A percentile compares a stretch with the other conserved stretches of the same genome.
phyloP scores from a whole-genome alignment of 2,329 filamentous ascomycete genomes.

The Capronia coronata region DNA sequence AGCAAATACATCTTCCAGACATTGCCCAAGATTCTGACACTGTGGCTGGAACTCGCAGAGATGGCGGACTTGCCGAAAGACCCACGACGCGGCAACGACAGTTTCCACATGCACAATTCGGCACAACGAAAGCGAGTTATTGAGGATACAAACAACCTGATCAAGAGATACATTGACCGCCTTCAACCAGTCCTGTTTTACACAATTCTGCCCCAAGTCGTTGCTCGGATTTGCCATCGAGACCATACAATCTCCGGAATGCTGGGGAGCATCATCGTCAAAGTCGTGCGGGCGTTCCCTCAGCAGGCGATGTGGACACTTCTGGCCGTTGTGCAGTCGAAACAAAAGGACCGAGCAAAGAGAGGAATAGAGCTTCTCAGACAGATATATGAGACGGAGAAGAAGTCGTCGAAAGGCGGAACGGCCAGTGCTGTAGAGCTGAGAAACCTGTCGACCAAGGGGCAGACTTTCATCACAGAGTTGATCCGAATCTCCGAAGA shows the following conservation, averaged over 20 bases:
- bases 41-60: slow-evolving; percentile 89
- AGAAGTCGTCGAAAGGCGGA: slow-evolving; percentile 40
- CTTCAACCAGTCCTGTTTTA: slow-evolving; percentile 45
- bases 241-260: slow-evolving; percentile 70
- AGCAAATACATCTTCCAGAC: slow-evolving; percentile 97
- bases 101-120: slow-evolving; percentile 44
- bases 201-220: slow-evolving; percentile 76
- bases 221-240: slow-evolving; percentile 89
- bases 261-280: slow-evolving; percentile 71
- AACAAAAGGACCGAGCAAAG: slow-evolving; percentile 59
- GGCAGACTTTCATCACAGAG: slow-evolving; percentile 76
- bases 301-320: slow-evolving; percentile 89
- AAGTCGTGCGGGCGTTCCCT: slow-evolving; percentile 79
- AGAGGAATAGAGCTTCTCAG: slow-evolving; percentile 44
- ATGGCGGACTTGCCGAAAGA: slow-evolving; percentile 59
- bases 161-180: slow-evolving; percentile 67
- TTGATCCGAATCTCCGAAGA: slow-evolving; percentile 74
- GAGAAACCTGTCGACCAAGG: slow-evolving; percentile 64
- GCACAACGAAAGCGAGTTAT: slow-evolving; percentile 58
- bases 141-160: slow-evolving; percentile 61
- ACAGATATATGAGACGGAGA: slow-evolving; percentile 39
- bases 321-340: slow-evolving; percentile 77
- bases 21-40: slow-evolving; percentile 78
- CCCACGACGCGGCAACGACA: slow-evolving; percentile 43
- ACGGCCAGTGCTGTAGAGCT: slow-evolving; percentile 49